These are phyloP conservation scores for Typha latifolia DNA, from an alignment of 176 grass and related monocot genomes.

Conservation along the genomic window DNA sequence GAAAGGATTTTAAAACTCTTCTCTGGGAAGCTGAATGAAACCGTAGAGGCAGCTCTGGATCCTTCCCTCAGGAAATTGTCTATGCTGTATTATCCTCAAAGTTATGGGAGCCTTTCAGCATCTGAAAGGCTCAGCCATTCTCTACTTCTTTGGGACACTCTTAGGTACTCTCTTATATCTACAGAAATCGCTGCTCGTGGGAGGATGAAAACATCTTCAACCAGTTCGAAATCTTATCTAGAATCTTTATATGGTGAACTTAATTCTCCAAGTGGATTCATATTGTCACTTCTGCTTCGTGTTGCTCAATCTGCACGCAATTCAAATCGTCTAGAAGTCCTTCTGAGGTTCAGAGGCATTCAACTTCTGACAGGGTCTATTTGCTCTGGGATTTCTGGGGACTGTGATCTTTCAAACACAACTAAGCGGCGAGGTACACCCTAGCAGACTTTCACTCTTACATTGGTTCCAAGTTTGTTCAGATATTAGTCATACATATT, in stretches of 20 bases:
- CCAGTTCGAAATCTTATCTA: conserved; percentile 42
- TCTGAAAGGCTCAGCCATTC: conserved; percentile 62
- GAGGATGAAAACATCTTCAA: conserved; percentile 34
- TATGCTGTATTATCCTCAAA: conserved; percentile 70
- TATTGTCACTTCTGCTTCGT: conserved; percentile 64
- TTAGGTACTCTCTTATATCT: conserved; percentile 69
- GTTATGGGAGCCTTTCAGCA: conserved; percentile 49
- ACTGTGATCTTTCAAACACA: conserved; percentile 47
- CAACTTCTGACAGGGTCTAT: conserved; percentile 76
- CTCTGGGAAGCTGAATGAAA: conserved; percentile 50
- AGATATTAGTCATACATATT: no score
- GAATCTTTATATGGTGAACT: conserved; percentile 58
- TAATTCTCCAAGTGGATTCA: conserved; percentile 89
- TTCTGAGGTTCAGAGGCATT: conserved; percentile 72
- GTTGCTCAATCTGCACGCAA: conserved; percentile 64
- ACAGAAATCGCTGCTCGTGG: conserved; percentile 77
- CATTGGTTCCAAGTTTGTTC: no score
- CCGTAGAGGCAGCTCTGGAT: conserved; percentile 45
- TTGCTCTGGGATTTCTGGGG: conserved; percentile 65
- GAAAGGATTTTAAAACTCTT: conserved; percentile 51
- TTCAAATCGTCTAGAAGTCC: conserved; percentile 67
- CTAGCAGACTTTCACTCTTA: neutral
- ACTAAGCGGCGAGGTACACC: conserved; percentile 56
- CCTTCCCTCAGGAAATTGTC: conserved; percentile 62
- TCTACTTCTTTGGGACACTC: conserved; percentile 85